Percentiles rank a stretch among this genome's conserved stretches.
Evolutionary conservation across 768 basidiomycete species (phyloP).

Genomic region (Mycena galopus): DNA sequence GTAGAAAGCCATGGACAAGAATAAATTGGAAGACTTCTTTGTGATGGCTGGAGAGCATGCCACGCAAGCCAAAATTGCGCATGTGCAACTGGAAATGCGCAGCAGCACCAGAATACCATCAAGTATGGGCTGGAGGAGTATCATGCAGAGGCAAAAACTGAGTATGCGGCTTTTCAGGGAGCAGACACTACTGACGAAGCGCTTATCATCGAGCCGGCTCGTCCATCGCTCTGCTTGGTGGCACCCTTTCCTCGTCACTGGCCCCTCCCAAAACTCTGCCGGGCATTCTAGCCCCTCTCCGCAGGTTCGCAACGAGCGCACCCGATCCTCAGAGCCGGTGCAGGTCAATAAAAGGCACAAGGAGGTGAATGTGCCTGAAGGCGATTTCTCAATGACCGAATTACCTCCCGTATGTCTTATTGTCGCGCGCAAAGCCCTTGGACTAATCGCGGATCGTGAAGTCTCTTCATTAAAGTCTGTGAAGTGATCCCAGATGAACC

Average conservation of each 20-base stretch:
- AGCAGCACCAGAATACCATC: neutral
- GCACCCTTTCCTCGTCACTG: neutral
- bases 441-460: constrained; percentile 17
- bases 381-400: neutral
- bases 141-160: neutral
- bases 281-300: neutral
- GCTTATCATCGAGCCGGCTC: neutral
- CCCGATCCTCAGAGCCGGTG: no score
- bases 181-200: neutral
- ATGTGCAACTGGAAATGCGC: neutral
- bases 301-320: neutral
- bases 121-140: neutral
- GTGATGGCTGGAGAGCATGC: neutral
- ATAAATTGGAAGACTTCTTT: no score
- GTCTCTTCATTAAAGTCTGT: neutral
- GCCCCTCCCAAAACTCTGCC: neutral
- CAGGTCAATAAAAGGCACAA: neutral
- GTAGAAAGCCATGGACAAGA: no score
- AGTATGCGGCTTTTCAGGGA: neutral
- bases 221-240: neutral
- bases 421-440: neutral
- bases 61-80: neutral
- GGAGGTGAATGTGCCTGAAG: neutral
- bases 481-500: no score
- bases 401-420: no score